Conservation (phyloP, 768 basidiomycete species). For the Pisolithus tinctorius region DNA sequence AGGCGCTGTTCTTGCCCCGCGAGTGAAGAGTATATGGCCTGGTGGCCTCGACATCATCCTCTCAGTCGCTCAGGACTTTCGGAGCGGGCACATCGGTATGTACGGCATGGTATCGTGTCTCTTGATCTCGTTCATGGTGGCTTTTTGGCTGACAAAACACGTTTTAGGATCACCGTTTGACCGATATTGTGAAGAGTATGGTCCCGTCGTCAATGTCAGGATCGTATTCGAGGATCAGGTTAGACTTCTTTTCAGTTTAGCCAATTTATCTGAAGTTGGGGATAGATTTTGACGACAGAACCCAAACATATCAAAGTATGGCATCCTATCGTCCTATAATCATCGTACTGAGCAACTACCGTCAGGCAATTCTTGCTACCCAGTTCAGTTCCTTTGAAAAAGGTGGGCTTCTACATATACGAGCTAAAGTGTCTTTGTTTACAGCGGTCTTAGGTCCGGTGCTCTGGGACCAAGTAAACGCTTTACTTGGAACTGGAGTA, state of each 20-base stretch:
- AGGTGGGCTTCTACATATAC: conserved; percentile 14
- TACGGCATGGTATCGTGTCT: not conserved
- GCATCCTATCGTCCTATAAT: not conserved
- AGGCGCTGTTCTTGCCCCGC: conserved; percentile 22
- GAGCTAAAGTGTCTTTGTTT: conserved; percentile 5
- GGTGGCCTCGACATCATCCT: conserved; percentile 31
- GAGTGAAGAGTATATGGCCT: conserved; percentile 28
- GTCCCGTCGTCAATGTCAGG: conserved; percentile 26
- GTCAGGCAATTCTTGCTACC: conserved; percentile 37
- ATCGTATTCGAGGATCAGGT: conserved; percentile 35
- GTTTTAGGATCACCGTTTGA: conserved; percentile 14
- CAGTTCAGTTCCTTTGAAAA: conserved; percentile 40
- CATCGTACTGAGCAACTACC: not conserved
- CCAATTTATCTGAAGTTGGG: not conserved
- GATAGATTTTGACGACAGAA: conserved; percentile 39
- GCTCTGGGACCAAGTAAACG: conserved; percentile 1
- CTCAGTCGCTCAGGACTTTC: conserved; percentile 15
- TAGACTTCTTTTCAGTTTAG: conserved; percentile 4
- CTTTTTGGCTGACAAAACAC: not conserved
- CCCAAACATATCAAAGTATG: conserved; percentile 41
- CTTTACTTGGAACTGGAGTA: conserved; percentile 30
- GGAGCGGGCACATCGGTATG: conserved; percentile 25
- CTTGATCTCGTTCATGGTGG: not conserved
- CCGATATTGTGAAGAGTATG: conserved; percentile 19
- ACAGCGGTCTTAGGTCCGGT: conserved; percentile 2